Evolutionary conservation across 495 filamentous ascomycete genomes (phyloP), one percentile per base, ranked within the genome.

Genomic region (Hyphodiscus hymeniophilus): DNA sequence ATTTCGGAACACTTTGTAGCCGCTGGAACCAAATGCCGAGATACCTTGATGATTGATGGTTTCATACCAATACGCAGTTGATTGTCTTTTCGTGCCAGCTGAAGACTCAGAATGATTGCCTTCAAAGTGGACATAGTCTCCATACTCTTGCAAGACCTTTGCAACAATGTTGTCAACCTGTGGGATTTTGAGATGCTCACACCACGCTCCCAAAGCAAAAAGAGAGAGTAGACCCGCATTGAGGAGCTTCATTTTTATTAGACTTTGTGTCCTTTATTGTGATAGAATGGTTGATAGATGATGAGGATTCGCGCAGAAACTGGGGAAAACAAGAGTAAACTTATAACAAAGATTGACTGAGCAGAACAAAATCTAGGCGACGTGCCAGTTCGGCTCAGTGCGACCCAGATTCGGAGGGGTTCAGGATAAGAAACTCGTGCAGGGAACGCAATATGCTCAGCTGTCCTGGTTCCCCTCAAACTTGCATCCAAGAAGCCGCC

Each of bases 1-100:
- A 60, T 96, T 94, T 34, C 90, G 84, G 64, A 79, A 95, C 16
- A 95, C 72, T 60, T 87, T 73, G 62, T 88, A 92, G 48, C 40
- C 44, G 26, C 69, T 62, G 28, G 62, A 62, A 50, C 75, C 80
- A 60, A 82, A 91, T 7, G 81, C 76, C 20, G 80, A 74, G 0
- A 62, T 65, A 30, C 87, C 89, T 51, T 87, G 79, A 16, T 82
- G 83, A 39, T 80, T 61, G 59, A 94, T 84, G 2, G n/a, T 15
- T 21, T 13, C 11, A 40, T 15, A 18, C 36, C 36, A 40, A 18
- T 40, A 40, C n/a, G n/a, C n/a, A 40, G n/a, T 15, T 8, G 30
- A 33, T 8, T 7, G 6, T 28, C 13, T 23, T 10, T 23, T 28
- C 12, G 23, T 13, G 16, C 10, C 10, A 21, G 16, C 11, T 21